These are phyloP conservation scores for Basidioascus undulatus DNA, from an alignment of 768 basidiomycete genomes.

Conservation along the genomic window DNA sequence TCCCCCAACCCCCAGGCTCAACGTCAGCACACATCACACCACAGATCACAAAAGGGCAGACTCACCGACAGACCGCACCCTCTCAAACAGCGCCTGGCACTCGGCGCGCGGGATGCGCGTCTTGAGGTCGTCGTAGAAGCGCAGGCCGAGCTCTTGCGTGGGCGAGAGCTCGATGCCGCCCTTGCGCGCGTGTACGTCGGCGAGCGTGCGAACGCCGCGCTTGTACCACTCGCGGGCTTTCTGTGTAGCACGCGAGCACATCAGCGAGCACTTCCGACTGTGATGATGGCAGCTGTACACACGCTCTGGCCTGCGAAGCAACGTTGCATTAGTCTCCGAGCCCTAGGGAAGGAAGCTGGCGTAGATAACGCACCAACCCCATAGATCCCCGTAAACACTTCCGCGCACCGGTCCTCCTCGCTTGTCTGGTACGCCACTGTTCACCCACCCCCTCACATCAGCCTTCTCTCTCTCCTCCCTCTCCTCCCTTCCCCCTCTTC, in stretches of 20 bases:
- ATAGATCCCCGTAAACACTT: conserved; percentile 55
- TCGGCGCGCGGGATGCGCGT: conserved; percentile 61
- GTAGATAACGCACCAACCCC: conserved; percentile 40
- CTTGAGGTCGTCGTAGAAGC: conserved; percentile 37
- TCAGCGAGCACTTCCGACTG: conserved; percentile 2
- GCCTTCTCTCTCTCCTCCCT: no score
- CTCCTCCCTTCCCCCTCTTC: no score
- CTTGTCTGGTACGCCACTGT: conserved; percentile 44
- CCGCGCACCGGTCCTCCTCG: conserved; percentile 31
- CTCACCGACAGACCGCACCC: conserved; percentile 45
- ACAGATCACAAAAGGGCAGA: not conserved
- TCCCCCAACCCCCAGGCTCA: conserved; percentile 1
- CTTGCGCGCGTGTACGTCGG: conserved; percentile 38
- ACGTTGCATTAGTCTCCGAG: not conserved
- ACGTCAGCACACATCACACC: no score
- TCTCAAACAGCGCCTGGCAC: conserved; percentile 42
- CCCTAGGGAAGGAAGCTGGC: not conserved
- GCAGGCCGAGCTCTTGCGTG: conserved; percentile 24
- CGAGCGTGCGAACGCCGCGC: conserved; percentile 51
- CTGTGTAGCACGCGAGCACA: conserved; percentile 22
- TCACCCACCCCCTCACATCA: no score
- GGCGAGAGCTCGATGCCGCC: conserved; percentile 33
- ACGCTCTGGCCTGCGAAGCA: no score
- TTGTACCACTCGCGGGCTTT: conserved; percentile 50
- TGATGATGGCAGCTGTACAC: no score